Base-by-base conservation (phyloP, 2,329 filamentous ascomycete species). In the Aureobasidium sp. region DNA sequence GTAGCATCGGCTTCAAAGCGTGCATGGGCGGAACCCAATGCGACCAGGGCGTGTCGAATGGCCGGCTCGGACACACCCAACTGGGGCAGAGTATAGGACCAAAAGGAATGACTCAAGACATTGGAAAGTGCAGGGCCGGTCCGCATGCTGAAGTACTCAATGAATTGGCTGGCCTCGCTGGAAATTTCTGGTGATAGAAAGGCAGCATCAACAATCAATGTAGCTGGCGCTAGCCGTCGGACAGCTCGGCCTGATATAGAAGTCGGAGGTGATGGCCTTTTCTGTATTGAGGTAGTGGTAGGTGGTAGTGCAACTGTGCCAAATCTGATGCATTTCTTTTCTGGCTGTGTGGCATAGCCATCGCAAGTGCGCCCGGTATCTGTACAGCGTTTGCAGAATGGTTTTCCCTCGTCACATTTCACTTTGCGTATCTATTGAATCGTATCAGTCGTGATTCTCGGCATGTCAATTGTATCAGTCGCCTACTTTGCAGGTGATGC, bases 331-430 rank as follows among this genome's bases (percentile, higher is more conserved):
- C n/a, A 4, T 19, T 58, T 27, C 27, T 22, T 48, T 24, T 37
- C 39, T 29, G 50, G 58, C 44, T 61, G 62, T 14, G 60, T 45
- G 22, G 63, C 66, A 60, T 85, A 84, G 62, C 82, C 82, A 67
- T 85, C 82, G 67, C 82, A 85, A 65, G 76, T 78, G 58, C 82
- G 77, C 14, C 82, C 81, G 3, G 82, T 83, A 61, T 78, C 80
- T 37, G 76, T 77, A 67, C 82, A 85, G 62, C 80, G 78, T 39
- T 77, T 70, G 65, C 82, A 85, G 42, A 70, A 72, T 1, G 82
- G 82, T 61, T 80, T 82, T 19, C 70, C 72, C 70, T 84, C 82
- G 64, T 83, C 81, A 68, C 82, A 85, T 68, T 84, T 84, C 59
- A 84, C 78, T 62, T 81, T 80, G 56, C 81, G 79, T 35, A 81